phyloP scores from a whole-genome alignment of 116 monocot genomes.

The Posidonia oceanica region DNA sequence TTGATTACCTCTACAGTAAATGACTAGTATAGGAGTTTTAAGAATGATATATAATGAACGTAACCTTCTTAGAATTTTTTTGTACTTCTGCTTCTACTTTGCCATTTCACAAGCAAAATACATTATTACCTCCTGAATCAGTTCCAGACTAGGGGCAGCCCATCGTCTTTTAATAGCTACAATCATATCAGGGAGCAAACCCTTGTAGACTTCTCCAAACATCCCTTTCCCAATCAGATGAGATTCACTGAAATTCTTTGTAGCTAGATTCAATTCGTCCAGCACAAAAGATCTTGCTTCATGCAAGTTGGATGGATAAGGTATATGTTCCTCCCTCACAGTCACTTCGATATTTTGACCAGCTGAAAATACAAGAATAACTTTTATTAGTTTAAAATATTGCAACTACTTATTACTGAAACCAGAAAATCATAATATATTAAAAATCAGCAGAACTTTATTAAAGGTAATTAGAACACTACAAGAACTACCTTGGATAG shows the following conservation, averaged over 20 bases:
- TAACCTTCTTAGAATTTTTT: too few species aligned
- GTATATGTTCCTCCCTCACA: constrained; percentile 17
- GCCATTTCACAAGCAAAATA: neutral
- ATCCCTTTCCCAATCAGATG: constrained; percentile 78
- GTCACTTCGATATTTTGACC: constrained; percentile 36
- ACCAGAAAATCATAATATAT: neutral
- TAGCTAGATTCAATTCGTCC: constrained; percentile 72
- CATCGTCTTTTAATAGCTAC: constrained; percentile 79
- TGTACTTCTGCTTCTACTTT: neutral
- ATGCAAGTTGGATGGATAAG: constrained; percentile 26
- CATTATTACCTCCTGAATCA: constrained; percentile 58
- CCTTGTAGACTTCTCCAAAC: constrained; percentile 93
- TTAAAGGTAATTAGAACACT: neutral
- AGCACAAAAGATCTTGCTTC: constrained; percentile 45
- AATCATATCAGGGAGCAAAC: constrained; percentile 81
- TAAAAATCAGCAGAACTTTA: neutral
- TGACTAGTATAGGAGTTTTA: too few species aligned
- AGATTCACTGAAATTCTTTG: constrained; percentile 60
- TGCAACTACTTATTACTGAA: neutral
- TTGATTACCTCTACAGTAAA: too few species aligned
- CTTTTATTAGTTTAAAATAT: too few species aligned
- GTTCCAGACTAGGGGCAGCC: constrained; percentile 40
- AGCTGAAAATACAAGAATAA: constrained; percentile 16
- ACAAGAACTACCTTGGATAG: constrained; percentile 41
- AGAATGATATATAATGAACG: too few species aligned